Conservation (phyloP, 2,329 filamentous ascomycete genomes). For the Cladophialophora exuberans region DNA sequence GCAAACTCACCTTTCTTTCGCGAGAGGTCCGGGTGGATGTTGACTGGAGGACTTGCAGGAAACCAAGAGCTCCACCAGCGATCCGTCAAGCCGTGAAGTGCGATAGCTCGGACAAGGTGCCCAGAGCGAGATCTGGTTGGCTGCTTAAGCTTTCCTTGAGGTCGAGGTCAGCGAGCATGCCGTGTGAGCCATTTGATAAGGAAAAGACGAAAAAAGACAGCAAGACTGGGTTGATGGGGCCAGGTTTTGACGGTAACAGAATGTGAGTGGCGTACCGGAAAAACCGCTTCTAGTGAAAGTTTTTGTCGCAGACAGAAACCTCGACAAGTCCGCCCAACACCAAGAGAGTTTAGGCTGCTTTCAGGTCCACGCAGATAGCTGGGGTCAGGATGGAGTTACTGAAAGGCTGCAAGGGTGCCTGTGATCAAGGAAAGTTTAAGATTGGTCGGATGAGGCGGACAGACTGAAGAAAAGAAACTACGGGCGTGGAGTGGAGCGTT, state of each 20-base stretch:
- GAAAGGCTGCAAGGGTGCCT: constrained; percentile 14
- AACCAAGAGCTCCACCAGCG: constrained; percentile 31
- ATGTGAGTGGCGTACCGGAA: constrained; percentile 21
- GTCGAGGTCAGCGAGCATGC: constrained; percentile 33
- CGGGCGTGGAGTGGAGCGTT: too few species aligned
- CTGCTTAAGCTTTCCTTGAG: constrained; percentile 37
- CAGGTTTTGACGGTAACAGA: constrained; percentile 20
- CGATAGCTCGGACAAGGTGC: constrained; percentile 34
- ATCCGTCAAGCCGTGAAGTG: constrained; percentile 36
- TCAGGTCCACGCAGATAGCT: constrained; percentile 12
- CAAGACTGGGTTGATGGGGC: constrained; percentile 9
- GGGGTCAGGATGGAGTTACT: constrained; percentile 24
- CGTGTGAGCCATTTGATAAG: constrained; percentile 35
- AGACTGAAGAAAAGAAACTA: constrained; percentile 6
- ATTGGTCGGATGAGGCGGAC: constrained; percentile 10
- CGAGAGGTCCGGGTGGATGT: constrained; percentile 20
- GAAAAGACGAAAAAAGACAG: constrained; percentile 17
- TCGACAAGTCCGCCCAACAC: background rate
- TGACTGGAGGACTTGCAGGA: constrained; percentile 32
- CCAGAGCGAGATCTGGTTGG: constrained; percentile 30
- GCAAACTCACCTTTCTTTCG: constrained; percentile 30
- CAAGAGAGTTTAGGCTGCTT: constrained; percentile 1
- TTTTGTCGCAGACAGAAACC: constrained; percentile 15
- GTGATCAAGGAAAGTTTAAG: constrained; percentile 5
- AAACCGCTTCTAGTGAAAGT: constrained; percentile 21